Conservation (phyloP, 345 rosid species). For the Lumnitzera racemosa region DNA sequence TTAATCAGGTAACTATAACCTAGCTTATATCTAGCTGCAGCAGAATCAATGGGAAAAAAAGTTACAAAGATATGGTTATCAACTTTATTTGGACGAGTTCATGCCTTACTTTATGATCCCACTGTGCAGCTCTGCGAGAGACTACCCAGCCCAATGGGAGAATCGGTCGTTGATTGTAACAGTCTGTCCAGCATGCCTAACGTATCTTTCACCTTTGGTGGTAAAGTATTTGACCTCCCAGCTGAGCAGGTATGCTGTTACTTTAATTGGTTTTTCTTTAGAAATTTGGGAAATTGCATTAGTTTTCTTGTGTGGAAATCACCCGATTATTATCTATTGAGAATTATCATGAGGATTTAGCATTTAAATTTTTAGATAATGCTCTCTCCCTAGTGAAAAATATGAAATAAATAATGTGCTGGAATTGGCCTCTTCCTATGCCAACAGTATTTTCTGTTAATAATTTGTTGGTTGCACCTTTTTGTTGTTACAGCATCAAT, state of each 20-base stretch:
- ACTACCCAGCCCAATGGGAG: conserved; percentile 79
- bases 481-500: too few relatives aligned
- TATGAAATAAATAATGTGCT: background rate
- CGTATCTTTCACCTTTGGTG: conserved; percentile 76
- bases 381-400: background rate
- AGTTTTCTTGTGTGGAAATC: background rate
- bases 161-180: conserved; percentile 67
- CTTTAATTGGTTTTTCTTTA: background rate
- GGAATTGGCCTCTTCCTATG: background rate
- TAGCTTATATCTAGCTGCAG: background rate
- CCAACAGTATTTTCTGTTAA: background rate
- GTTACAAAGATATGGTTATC: background rate
- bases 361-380: background rate
- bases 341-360: background rate
- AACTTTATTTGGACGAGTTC: background rate
- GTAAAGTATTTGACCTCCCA: conserved; percentile 58
- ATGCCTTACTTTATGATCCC: conserved; percentile 8
- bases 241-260: conserved; percentile 58
- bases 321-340: background rate
- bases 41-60: background rate
- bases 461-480: too few relatives aligned
- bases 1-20: conserved; percentile 35
- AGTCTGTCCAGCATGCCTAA: conserved; percentile 56
- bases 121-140: conserved; percentile 67
- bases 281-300: background rate